A percentile compares a stretch with the other conserved stretches of the same genome.
Conservation (phyloP, 495 filamentous ascomycete species). For the Xylaria castorea region DNA sequence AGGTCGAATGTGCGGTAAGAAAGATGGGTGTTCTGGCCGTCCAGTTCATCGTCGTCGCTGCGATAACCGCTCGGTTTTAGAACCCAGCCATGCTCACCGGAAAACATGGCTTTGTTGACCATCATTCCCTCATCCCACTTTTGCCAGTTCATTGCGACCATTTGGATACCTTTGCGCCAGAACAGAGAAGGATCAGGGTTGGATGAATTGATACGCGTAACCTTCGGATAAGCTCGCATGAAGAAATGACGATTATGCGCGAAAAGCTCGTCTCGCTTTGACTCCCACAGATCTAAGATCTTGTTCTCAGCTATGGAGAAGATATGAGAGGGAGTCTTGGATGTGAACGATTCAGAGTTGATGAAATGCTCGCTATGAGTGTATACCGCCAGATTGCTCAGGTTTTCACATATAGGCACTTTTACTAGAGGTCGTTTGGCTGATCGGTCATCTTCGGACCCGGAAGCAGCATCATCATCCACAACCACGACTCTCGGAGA, state of each 20-base stretch:
- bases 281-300: slow-evolving; percentile 65
- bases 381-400: slow-evolving; percentile 82
- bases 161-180: slow-evolving; percentile 89
- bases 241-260: slow-evolving; percentile 80
- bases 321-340: slow-evolving; percentile 76
- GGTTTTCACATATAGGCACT: slow-evolving; percentile 66
- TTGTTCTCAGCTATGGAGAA: slow-evolving; percentile 84
- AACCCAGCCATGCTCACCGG: slow-evolving; percentile 81
- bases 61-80: slow-evolving; percentile 73
- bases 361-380: slow-evolving; percentile 83
- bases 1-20: slow-evolving; percentile 46
- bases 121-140: slow-evolving; percentile 89
- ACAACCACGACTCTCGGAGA: slow-evolving; percentile 33
- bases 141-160: slow-evolving; percentile 96
- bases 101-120: slow-evolving; percentile 94
- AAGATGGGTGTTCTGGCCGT: slow-evolving; percentile 10
- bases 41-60: slow-evolving; percentile 28
- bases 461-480: slow-evolving; percentile 40
- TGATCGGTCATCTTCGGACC: slow-evolving; percentile 41
- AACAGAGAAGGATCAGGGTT: slow-evolving; percentile 84
- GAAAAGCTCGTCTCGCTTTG: slow-evolving; percentile 66
- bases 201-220: slow-evolving; percentile 77
- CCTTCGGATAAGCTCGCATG: slow-evolving; percentile 90
- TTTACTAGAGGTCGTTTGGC: slow-evolving; percentile 55
- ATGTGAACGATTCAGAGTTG: slow-evolving; percentile 59